Conservation (phyloP, 2,329 filamentous ascomycete species). For the Tolypocladium album region DNA sequence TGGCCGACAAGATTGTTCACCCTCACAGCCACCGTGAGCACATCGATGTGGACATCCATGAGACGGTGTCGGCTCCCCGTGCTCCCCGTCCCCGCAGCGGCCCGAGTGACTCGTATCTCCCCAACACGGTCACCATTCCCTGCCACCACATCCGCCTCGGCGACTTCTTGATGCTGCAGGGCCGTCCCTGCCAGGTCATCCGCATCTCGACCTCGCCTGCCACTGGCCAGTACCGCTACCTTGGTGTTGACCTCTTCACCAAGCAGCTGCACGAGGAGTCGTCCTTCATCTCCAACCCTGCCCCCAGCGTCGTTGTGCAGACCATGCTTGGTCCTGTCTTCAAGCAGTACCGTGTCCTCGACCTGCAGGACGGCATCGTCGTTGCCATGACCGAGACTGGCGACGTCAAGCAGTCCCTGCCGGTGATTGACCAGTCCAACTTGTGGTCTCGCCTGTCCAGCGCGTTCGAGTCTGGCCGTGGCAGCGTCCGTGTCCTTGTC, state of each 20-base stretch:
- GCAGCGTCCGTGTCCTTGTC: constrained; percentile 88
- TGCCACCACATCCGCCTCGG: constrained; percentile 99
- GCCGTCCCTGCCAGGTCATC: constrained; percentile 98
- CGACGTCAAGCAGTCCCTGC: constrained; percentile 92
- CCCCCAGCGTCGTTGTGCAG: constrained; percentile 93
- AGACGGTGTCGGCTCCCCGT: constrained; percentile 13
- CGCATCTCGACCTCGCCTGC: constrained; percentile 96
- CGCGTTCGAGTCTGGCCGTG: constrained; percentile 84
- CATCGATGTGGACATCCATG: constrained; percentile 34
- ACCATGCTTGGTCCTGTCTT: constrained; percentile 99
- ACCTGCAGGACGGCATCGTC: constrained; percentile 78
- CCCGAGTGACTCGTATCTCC: constrained; percentile 26
- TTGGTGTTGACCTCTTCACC: constrained; percentile 99
- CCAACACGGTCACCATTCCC: constrained; percentile 93
- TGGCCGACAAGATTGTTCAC: constrained; percentile 43
- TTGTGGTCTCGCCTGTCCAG: constrained; percentile 72
- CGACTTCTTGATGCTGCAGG: constrained; percentile 97
- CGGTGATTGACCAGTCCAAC: constrained; percentile 90
- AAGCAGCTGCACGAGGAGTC: constrained; percentile 99
- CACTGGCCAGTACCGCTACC: constrained; percentile 98
- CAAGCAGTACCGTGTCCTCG: constrained; percentile 99
- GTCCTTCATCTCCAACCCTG: constrained; percentile 93
- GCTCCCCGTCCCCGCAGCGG: constrained; percentile 15
- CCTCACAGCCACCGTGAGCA: constrained; percentile 35
- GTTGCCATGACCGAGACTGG: constrained; percentile 98